Percentiles rank a stretch among this genome's conserved stretches.
phyloP scores from a whole-genome alignment of 2,329 filamentous ascomycete species.

The Dactylellina leptospora region DNA sequence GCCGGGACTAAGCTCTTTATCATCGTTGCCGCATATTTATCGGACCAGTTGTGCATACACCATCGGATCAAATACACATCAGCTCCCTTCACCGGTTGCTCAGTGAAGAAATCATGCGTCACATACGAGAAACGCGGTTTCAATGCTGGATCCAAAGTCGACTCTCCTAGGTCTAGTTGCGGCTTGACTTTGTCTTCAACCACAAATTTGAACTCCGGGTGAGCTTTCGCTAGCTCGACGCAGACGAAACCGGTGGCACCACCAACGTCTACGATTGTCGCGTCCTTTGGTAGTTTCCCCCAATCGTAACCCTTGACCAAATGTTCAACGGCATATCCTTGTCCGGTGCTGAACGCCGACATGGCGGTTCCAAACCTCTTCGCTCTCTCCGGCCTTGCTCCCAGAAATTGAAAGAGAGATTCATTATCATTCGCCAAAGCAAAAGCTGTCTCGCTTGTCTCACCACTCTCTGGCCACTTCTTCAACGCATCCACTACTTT shows the following conservation, averaged over 20 bases:
- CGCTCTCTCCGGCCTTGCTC: conserved; percentile 59
- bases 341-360: conserved; percentile 66
- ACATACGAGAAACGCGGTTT: conserved; percentile 59
- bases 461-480: conserved; percentile 56
- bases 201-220: conserved; percentile 66
- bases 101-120: conserved; percentile 69
- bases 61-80: conserved; percentile 70
- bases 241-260: conserved; percentile 69
- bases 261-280: conserved; percentile 69
- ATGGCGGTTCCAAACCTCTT: conserved; percentile 68
- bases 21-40: conserved; percentile 65
- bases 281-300: conserved; percentile 61
- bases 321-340: conserved; percentile 67
- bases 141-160: conserved; percentile 14
- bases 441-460: conserved; percentile 58
- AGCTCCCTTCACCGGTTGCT: conserved; percentile 66
- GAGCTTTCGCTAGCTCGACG: conserved; percentile 66
- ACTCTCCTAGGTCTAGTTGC: conserved; percentile 38
- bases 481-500: conserved; percentile 57
- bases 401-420: conserved; percentile 59
- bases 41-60: conserved; percentile 72
- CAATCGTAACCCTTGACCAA: conserved; percentile 68
- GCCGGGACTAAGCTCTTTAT: conserved; percentile 66
- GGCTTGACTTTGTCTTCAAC: conserved; percentile 64
- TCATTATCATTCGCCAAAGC: conserved; percentile 58